Percentiles rank a stretch among this genome's conserved stretches.
Evolutionary conservation across 2,329 filamentous ascomycete genomes (phyloP).

Genomic region (Daldinia sp.): DNA sequence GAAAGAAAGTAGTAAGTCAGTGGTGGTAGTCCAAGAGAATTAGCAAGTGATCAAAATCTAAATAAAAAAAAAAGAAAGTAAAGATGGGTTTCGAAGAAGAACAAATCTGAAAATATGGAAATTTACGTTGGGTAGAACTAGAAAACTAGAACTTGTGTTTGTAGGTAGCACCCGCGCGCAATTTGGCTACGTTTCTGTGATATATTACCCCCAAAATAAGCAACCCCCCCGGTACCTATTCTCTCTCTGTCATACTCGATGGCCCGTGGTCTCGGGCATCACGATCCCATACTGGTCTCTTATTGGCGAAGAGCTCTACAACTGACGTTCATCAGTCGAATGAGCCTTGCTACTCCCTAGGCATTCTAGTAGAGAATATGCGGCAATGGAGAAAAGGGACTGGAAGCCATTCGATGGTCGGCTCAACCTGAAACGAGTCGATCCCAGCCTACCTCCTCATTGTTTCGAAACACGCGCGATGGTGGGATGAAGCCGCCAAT

Average conservation of each 20-base stretch:
- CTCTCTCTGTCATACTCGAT: conserved; percentile 33
- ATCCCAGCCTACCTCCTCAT: conserved; percentile 47
- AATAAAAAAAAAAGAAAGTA: conserved; percentile 1
- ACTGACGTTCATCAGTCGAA: conserved; percentile 35
- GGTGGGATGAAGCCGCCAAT: conserved; percentile 45
- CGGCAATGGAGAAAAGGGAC: conserved; percentile 32
- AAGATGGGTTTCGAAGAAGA: conserved; percentile 17
- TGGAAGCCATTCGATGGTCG: conserved; percentile 43
- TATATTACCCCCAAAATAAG: conserved; percentile 43
- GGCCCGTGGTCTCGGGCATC: conserved; percentile 33
- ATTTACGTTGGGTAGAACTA: conserved; percentile 32
- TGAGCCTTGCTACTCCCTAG: conserved; percentile 33
- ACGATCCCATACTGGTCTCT: conserved; percentile 29
- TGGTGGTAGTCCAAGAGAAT: conserved; percentile 27
- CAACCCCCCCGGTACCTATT: conserved; percentile 17
- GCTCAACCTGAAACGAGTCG: conserved; percentile 51
- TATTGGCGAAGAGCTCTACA: conserved; percentile 33
- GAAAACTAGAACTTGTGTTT: conserved; percentile 13
- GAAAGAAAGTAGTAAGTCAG: conserved; percentile 9
- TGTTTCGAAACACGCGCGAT: conserved; percentile 51
- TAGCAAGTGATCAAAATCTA: conserved; percentile 27
- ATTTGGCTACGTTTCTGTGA: conserved; percentile 46
- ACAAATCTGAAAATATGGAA: conserved; percentile 28
- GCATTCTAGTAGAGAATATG: conserved; percentile 33
- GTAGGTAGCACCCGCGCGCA: conserved; percentile 47